Evolutionary conservation across 1,284 basidiomycete genomes (phyloP).

Genomic region (Cryptococcus sp.): DNA sequence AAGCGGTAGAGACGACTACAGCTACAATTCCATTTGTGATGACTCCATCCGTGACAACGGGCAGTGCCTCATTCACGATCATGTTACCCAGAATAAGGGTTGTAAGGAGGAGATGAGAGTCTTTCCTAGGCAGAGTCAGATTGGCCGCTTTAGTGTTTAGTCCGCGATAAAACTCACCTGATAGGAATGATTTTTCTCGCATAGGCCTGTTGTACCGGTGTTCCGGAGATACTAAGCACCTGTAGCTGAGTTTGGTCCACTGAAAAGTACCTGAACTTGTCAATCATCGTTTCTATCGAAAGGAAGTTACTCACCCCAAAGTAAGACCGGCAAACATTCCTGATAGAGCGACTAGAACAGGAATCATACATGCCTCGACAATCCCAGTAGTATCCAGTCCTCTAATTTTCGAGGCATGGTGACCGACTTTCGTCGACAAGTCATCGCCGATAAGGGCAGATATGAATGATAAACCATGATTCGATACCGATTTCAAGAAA

Average conservation of each 20-base stretch:
- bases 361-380: conserved; percentile 52
- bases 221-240: conserved; percentile 78
- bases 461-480: background rate
- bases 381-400: conserved; percentile 6
- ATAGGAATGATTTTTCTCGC: conserved; percentile 83
- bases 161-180: conserved; percentile 27
- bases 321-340: conserved; percentile 59
- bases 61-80: conserved; percentile 83
- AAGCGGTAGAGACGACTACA: conserved; percentile 70
- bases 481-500: background rate
- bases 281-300: background rate
- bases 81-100: conserved; percentile 78
- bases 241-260: conserved; percentile 87
- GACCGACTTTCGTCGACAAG: background rate
- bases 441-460: background rate
- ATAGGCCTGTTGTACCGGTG: conserved; percentile 70
- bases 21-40: conserved; percentile 74
- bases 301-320: conserved; percentile 25
- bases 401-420: background rate
- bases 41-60: conserved; percentile 77
- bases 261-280: conserved; percentile 76
- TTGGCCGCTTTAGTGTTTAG: conserved; percentile 33
- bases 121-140: conserved; percentile 48
- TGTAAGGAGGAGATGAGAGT: conserved; percentile 76
- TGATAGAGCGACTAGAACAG: conserved; percentile 55